Percentiles rank a stretch among this genome's conserved stretches.
phyloP scores from a whole-genome alignment of 305 asterid species.

The Rubia balearica region DNA sequence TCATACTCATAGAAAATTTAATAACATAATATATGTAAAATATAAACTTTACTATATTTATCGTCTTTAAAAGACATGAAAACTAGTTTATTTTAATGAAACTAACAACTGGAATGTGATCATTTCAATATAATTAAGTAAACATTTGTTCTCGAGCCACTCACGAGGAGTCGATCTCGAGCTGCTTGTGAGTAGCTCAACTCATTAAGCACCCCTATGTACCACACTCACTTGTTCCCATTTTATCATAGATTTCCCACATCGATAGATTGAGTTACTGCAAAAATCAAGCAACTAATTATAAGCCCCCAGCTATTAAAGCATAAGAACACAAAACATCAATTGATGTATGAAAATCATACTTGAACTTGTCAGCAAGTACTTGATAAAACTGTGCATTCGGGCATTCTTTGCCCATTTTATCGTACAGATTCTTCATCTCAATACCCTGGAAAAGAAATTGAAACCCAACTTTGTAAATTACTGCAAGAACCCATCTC shows the following conservation, averaged over 20 bases:
- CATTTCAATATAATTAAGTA: too few species aligned
- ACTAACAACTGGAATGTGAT: too few species aligned
- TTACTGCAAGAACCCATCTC: background rate
- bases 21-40: too few species aligned
- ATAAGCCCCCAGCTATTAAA: background rate
- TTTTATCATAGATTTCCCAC: conserved; percentile 33
- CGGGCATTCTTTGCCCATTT: conserved; percentile 30
- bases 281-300: too few species aligned
- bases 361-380: conserved; percentile 70
- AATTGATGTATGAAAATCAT: conserved; percentile 15
- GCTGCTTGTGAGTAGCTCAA: too few species aligned
- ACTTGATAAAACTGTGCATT: conserved; percentile 43
- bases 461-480: background rate
- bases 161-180: too few species aligned
- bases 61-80: too few species aligned
- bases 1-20: too few species aligned
- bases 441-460: conserved; percentile 39
- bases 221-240: conserved; percentile 54
- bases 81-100: too few species aligned
- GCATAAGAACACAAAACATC: background rate
- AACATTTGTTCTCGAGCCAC: too few species aligned
- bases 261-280: conserved; percentile 50
- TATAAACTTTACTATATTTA: too few species aligned
- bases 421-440: conserved; percentile 46
- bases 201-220: background rate